These are phyloP conservation scores for Raphanus raphanistrum DNA, from an alignment of 345 rosid genomes.

Conservation along the genomic window DNA sequence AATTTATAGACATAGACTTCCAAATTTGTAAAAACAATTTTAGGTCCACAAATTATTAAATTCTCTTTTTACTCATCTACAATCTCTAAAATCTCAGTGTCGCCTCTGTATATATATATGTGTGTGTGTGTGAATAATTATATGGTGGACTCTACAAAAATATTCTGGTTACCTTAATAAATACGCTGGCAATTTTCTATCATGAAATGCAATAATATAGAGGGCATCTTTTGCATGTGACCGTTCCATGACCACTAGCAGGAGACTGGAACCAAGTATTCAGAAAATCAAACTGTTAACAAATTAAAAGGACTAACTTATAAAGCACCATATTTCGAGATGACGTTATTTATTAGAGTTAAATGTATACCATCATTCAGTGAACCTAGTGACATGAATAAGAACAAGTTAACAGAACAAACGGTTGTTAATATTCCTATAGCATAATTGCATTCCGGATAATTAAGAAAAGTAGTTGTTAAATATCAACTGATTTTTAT, in stretches of 20 bases:
- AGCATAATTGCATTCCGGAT: not conserved
- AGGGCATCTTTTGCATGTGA: slow-evolving; percentile 19
- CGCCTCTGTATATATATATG: not conserved
- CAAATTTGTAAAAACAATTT: no score
- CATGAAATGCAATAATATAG: slow-evolving; percentile 8
- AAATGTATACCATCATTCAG: not conserved
- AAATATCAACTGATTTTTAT: not conserved
- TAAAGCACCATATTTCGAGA: not conserved
- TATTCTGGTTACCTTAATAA: not conserved
- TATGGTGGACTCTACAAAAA: not conserved
- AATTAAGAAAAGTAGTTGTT: not conserved
- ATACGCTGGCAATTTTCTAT: not conserved
- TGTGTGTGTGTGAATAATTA: not conserved
- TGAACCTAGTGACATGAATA: slow-evolving; percentile 2
- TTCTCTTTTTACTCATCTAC: no score
- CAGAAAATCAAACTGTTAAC: not conserved
- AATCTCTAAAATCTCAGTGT: no score
- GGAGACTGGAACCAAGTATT: not conserved
- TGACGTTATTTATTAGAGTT: not conserved
- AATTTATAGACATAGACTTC: no score
- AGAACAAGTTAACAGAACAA: slow-evolving; percentile 13
- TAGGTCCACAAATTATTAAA: no score
- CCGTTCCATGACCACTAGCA: slow-evolving; percentile 10
- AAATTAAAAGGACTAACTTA: not conserved
- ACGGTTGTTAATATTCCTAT: slow-evolving; percentile 7